Evolutionary conservation across 2,329 filamentous ascomycete genomes (phyloP).

Genomic region (Penicillium oxalicum): DNA sequence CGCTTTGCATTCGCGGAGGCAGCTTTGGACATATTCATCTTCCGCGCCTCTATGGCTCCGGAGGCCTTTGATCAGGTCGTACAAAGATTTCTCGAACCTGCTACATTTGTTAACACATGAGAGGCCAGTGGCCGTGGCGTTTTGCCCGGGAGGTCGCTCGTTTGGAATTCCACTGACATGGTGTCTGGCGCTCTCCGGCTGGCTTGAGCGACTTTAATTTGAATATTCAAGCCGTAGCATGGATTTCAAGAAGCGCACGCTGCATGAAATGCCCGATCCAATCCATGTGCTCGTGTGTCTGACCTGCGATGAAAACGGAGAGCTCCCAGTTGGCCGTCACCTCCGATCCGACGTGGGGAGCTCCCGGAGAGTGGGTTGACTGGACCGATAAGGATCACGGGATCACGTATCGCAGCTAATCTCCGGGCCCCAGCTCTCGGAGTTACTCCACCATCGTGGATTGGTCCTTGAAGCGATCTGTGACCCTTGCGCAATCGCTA

Average conservation of each 20-base stretch:
- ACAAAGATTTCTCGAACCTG: slow-evolving; percentile 98
- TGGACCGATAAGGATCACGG: slow-evolving; percentile 22
- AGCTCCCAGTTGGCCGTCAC: slow-evolving; percentile 1
- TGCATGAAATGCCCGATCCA: neutral
- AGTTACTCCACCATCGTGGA: no score
- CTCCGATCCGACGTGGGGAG: slow-evolving; percentile 9
- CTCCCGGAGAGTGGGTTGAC: neutral
- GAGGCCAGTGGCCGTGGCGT: neutral
- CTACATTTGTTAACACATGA: neutral
- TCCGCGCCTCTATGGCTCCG: slow-evolving; percentile 94
- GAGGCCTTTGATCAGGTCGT: slow-evolving; percentile 95
- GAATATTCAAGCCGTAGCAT: neutral
- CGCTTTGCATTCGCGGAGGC: slow-evolving; percentile 86
- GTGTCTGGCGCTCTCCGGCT: neutral
- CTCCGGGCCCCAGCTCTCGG: slow-evolving; percentile 1
- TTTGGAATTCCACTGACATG: neutral
- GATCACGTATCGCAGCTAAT: slow-evolving; percentile 8
- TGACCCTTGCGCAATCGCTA: no score
- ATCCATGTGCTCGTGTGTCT: neutral
- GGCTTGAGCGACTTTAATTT: neutral
- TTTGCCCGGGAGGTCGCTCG: neutral
- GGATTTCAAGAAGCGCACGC: neutral
- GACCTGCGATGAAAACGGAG: neutral
- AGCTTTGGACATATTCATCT: slow-evolving; percentile 89
- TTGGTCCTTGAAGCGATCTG: no score